Conservation (phyloP, 2,329 filamentous ascomycete genomes). For the Helotiales sp. region DNA sequence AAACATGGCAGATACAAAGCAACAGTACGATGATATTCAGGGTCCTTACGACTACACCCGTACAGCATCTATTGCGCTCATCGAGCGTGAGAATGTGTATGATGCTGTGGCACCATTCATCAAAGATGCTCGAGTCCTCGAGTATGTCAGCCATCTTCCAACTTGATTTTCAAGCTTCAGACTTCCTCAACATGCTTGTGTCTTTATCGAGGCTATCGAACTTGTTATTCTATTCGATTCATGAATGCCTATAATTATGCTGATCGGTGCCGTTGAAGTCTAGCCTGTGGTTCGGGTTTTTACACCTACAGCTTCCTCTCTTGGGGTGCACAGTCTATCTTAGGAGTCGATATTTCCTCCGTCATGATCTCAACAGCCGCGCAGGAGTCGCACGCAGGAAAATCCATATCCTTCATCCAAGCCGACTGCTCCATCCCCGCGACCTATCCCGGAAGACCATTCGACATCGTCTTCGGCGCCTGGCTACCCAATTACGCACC, state of each 20-base stretch:
- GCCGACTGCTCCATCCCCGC: conserved; percentile 42
- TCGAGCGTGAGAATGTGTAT: conserved; percentile 34
- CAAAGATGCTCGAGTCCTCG: conserved; percentile 41
- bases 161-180: not conserved
- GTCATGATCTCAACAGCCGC: conserved; percentile 41
- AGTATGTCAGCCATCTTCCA: conserved; percentile 26
- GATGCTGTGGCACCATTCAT: conserved; percentile 30
- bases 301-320: conserved; percentile 43
- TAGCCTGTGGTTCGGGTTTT: conserved; percentile 47
- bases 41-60: conserved; percentile 33
- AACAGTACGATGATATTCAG: conserved; percentile 35
- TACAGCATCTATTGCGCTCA: conserved; percentile 28
- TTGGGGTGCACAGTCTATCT: conserved; percentile 45
- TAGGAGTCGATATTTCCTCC: conserved; percentile 46
- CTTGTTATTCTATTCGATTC: not conserved
- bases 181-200: not conserved
- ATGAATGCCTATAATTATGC: not conserved
- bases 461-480: conserved; percentile 46
- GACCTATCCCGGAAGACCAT: conserved; percentile 36
- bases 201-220: not conserved
- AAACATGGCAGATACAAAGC: conserved; percentile 24
- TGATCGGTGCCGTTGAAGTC: conserved; percentile 4
- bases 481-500: conserved; percentile 48
- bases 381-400: conserved; percentile 30
- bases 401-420: conserved; percentile 27